Conservation (phyloP, 345 rosid genomes). For the Dovyalis caffra region DNA sequence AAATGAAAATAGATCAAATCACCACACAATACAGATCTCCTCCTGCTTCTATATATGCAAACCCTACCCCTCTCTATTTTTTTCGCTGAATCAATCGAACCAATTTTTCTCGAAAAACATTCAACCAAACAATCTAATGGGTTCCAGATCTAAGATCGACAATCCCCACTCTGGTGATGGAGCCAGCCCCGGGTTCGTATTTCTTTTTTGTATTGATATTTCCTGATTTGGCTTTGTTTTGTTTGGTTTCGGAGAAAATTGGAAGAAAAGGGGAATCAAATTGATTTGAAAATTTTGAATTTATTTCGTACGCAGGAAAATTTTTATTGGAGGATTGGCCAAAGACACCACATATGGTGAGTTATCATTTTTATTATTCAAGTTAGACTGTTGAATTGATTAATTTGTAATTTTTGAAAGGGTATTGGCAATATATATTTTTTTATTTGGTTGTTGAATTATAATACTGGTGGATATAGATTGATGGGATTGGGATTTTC, state of each 20-base stretch:
- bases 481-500: no score
- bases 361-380: constrained; percentile 23
- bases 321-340: constrained; percentile 86
- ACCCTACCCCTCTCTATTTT: not conserved
- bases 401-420: not conserved
- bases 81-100: not conserved
- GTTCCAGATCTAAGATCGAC: constrained; percentile 51
- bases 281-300: not conserved
- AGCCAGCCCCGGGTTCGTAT: constrained; percentile 75
- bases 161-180: constrained; percentile 61
- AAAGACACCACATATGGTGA: constrained; percentile 74
- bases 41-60: not conserved
- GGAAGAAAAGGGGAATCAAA: not conserved
- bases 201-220: not conserved
- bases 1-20: no score
- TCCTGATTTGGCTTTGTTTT: not conserved
- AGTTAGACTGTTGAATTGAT: not conserved
- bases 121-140: constrained; percentile 33
- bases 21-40: not conserved
- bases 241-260: not conserved
- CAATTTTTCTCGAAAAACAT: not conserved
- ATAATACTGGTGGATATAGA: no score
- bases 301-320: constrained; percentile 45
- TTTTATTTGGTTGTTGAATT: no score
- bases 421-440: no score